These are phyloP conservation scores for Podila clonocystis DNA, from an alignment of 192 early-diverging fungal genomes.

Conservation along the genomic window DNA sequence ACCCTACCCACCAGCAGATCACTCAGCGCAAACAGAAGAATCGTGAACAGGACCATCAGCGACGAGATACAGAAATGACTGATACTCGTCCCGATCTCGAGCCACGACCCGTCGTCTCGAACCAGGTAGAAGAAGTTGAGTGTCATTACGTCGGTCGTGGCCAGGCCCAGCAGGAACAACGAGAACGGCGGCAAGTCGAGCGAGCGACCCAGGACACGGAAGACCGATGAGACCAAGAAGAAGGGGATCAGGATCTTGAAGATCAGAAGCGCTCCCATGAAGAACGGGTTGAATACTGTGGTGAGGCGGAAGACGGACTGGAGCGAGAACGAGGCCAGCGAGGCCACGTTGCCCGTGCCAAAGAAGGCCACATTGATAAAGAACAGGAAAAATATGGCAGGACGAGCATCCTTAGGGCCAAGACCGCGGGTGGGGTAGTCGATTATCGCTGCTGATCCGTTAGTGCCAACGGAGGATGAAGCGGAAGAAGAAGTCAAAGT, in stretches of 20 bases:
- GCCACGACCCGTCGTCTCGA: constrained; percentile 90
- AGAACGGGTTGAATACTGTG: constrained; percentile 90
- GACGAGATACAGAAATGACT: constrained; percentile 94
- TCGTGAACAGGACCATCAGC: constrained; percentile 93
- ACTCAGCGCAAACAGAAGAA: constrained; percentile 84
- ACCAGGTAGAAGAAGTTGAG: constrained; percentile 98
- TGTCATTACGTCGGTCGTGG: constrained; percentile 93
- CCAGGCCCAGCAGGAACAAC: constrained; percentile 86
- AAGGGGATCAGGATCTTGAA: constrained; percentile 95
- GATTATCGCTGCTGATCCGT: neutral
- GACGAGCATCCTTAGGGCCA: constrained; percentile 65
- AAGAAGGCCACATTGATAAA: constrained; percentile 96
- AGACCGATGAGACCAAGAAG: constrained; percentile 87
- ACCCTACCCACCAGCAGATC: constrained; percentile 64
- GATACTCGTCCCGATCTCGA: constrained; percentile 97
- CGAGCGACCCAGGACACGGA: constrained; percentile 79
- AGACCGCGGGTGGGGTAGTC: constrained; percentile 54
- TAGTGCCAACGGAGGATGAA: neutral
- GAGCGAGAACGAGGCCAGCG: constrained; percentile 85
- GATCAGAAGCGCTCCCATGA: constrained; percentile 87
- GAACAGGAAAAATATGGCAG: constrained; percentile 82
- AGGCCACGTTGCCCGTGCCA: constrained; percentile 96
- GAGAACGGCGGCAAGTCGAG: constrained; percentile 87
- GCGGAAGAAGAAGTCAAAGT: neutral
- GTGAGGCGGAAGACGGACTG: constrained; percentile 90